Percentiles rank a stretch among this genome's conserved stretches.
Conservation (phyloP, 2,329 filamentous ascomycete species). For the Botrytis pseudocinerea region DNA sequence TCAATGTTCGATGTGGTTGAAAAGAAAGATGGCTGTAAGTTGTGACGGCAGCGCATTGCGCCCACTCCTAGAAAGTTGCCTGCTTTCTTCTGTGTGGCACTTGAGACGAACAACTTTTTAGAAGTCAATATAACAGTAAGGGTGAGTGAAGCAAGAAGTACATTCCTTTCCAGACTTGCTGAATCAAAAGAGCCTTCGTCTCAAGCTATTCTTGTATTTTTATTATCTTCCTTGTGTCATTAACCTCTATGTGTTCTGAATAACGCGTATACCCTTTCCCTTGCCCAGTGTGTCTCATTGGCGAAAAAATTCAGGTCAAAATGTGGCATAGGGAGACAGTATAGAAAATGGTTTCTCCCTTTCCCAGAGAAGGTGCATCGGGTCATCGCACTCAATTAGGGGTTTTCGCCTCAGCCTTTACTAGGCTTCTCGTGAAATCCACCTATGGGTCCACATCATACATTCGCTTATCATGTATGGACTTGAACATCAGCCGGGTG, state of each 20-base stretch:
- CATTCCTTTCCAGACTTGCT: background rate
- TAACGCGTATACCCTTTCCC: background rate
- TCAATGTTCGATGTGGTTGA: background rate
- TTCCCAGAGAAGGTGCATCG: background rate
- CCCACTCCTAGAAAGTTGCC: background rate
- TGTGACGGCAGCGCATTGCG: rapidly evolving
- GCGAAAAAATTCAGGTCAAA: background rate
- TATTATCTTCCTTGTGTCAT: background rate
- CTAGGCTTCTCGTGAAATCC: background rate
- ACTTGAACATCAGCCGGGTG: background rate
- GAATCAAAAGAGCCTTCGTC: background rate
- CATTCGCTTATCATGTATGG: background rate
- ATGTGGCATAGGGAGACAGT: rapidly evolving
- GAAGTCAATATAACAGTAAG: background rate
- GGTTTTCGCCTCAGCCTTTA: background rate
- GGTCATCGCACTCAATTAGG: background rate
- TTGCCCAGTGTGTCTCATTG: background rate
- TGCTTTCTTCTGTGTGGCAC: background rate
- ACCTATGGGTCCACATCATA: background rate
- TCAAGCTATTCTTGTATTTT: background rate
- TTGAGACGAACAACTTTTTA: background rate
- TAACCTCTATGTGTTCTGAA: background rate
- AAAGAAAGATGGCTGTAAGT: background rate
- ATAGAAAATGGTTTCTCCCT: rapidly evolving
- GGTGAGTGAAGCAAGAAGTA: background rate